Evolutionary conservation across 2,329 filamentous ascomycete species (phyloP).

Genomic region (Scytalidium sp.): DNA sequence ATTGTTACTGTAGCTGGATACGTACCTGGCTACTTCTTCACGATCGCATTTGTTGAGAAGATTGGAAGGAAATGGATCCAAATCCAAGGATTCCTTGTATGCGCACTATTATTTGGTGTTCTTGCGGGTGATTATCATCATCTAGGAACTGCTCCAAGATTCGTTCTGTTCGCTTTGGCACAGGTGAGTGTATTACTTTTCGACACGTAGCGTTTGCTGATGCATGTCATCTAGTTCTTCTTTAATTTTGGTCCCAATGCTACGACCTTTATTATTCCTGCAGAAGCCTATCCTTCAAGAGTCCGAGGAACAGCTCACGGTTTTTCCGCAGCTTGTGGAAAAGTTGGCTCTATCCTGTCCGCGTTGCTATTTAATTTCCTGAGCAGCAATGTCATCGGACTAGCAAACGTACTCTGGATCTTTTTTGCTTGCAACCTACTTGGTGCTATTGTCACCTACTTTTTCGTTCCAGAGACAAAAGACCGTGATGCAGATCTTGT

Average conservation of each 20-base stretch:
- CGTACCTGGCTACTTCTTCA: conserved; percentile 79
- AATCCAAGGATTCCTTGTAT: conserved; percentile 54
- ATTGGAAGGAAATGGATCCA: conserved; percentile 75
- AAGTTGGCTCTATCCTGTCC: conserved; percentile 24
- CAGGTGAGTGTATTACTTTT: not conserved
- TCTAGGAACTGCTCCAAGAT: conserved; percentile 4
- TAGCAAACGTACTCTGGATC: conserved; percentile 20
- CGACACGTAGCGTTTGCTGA: no score
- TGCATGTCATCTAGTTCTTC: conserved; percentile 64
- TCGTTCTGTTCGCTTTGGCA: conserved; percentile 39
- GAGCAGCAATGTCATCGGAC: conserved; percentile 36
- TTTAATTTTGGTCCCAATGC: conserved; percentile 52
- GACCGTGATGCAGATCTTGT: conserved; percentile 19
- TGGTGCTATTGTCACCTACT: conserved; percentile 20
- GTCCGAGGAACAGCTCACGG: conserved; percentile 27
- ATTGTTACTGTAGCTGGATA: conserved; percentile 74
- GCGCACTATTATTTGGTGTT: conserved; percentile 58
- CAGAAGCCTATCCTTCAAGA: conserved; percentile 29
- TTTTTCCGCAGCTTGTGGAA: conserved; percentile 28
- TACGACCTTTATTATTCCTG: conserved; percentile 30
- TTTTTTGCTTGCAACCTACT: conserved; percentile 22
- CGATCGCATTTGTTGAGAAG: conserved; percentile 69
- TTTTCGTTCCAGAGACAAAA: conserved; percentile 24
- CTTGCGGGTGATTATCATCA: conserved; percentile 36
- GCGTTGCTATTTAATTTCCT: conserved; percentile 51